Evolutionary conservation across 1,139 yeast genomes (phyloP).

Genomic region (Tardiomyces blankii): DNA sequence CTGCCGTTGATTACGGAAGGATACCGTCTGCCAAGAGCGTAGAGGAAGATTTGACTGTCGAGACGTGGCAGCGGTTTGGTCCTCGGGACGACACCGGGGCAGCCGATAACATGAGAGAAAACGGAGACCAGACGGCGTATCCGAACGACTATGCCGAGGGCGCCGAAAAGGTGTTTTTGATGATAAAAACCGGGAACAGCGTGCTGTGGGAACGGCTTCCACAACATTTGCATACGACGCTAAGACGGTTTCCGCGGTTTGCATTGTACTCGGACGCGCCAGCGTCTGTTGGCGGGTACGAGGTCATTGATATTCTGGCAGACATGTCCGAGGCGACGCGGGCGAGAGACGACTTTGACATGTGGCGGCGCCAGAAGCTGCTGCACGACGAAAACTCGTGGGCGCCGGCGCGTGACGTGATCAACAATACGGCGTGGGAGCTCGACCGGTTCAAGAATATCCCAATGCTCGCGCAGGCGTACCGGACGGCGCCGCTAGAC

Average conservation of each 20-base stretch:
- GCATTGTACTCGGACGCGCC: conserved; percentile 10
- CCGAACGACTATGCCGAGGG: neutral
- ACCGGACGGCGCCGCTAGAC: conserved; percentile 16
- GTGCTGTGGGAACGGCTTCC: conserved; percentile 11
- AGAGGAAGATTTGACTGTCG: too few species aligned
- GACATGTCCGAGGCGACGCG: conserved; percentile 3
- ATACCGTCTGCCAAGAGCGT: too few species aligned
- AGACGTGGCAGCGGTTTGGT: too few species aligned
- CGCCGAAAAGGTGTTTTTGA: conserved; percentile 2
- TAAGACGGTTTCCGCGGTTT: conserved; percentile 6
- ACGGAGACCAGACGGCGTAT: too few species aligned
- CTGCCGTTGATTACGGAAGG: too few species aligned
- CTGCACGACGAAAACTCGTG: conserved; percentile 10
- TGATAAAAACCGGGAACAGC: conserved; percentile 10
- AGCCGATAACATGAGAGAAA: too few species aligned
- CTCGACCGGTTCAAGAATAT: conserved; percentile 29
- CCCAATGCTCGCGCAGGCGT: conserved; percentile 29
- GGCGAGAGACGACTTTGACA: conserved; percentile 1
- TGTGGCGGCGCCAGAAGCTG: neutral
- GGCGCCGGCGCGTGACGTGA: conserved; percentile 12
- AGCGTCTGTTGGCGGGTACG: conserved; percentile 6
- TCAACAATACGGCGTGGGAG: conserved; percentile 18
- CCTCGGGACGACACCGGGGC: too few species aligned
- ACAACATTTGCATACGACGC: conserved; percentile 6
- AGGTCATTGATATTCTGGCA: conserved; percentile 6